Base-by-base conservation (phyloP, 352 stramenopile genomes). In the Discostella stelligera region DNA sequence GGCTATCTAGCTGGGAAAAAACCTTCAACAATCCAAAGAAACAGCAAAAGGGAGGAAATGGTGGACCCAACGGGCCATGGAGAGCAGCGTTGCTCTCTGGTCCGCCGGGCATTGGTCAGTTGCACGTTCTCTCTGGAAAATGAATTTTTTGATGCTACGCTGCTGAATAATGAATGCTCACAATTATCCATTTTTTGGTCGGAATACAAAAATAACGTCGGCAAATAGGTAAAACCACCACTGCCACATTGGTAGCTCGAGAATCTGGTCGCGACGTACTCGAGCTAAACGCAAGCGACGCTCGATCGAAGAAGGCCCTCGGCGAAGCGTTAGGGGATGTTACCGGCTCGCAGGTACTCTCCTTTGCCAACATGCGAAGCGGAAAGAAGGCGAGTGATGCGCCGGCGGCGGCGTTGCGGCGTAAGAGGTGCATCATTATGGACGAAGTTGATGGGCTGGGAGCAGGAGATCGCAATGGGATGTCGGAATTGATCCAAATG, bases 361-460 rank as follows among this genome's bases (percentile, higher is more conserved):
- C 92, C 39, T 98, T 98, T 82, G 87, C 77, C 7, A 90, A 87
- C 3, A 71, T 46, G 44, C 18, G 30, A 21, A 32, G 48, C 23
- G 3, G 20, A 63, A 32, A 53, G 18, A 60, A 65, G 13, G 53
- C 39, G 13, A 39, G 50, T 50, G 27, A 32, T 32, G 27, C 27
- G 27, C 27, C 27, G 27, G 2, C 27, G 5, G 27, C 27, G 27
- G 27, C n/a, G n/a, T n/a, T 32, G 27, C 27, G 27, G 44, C 5
- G 32, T 13, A 25, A 32, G 0, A 66, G 96, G 18, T 91, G 98
- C 54, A 91, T 99, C 11, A 95, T 99, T 69, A 99, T 99, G 97
- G 97, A 99, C 71, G 97, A 99, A 89, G 97, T 99, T 1, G 97
- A 99, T 81, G 97, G 97, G 21, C 99, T 99, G 97, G 97, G 94